phyloP scores from a whole-genome alignment of 2,329 filamentous ascomycete species.

The Exophiala dermatitidis region DNA sequence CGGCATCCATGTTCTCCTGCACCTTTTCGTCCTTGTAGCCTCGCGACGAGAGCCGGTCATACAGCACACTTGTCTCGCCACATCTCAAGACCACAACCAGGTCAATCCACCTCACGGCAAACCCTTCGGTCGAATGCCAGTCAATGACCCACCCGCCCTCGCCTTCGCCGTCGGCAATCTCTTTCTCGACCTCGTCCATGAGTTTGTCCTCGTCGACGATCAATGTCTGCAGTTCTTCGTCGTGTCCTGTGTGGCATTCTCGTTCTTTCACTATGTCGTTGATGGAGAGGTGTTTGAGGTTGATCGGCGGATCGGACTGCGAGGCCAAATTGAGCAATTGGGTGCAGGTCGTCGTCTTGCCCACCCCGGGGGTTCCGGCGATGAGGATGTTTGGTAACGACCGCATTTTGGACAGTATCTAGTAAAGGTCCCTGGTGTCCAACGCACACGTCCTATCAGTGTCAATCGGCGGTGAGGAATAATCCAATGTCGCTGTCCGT shows the following conservation, averaged over 20 bases:
- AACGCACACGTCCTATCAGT: neutral
- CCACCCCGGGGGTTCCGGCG: conserved; percentile 90
- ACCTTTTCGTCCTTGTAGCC: conserved; percentile 81
- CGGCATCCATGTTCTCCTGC: conserved; percentile 91
- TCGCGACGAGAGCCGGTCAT: conserved; percentile 68
- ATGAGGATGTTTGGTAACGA: conserved; percentile 76
- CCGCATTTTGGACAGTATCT: conserved; percentile 14
- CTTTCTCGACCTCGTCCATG: conserved; percentile 80
- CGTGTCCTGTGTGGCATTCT: conserved; percentile 78
- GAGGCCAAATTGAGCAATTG: conserved; percentile 43
- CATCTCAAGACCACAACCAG: conserved; percentile 80
- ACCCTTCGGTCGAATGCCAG: conserved; percentile 96
- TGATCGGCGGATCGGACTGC: conserved; percentile 53
- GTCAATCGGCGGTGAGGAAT: too few relatives aligned
- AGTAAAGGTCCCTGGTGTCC: neutral
- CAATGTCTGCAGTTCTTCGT: conserved; percentile 78
- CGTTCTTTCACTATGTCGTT: conserved; percentile 89
- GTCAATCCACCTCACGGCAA: conserved; percentile 89
- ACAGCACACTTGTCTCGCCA: conserved; percentile 70
- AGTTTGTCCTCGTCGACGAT: conserved; percentile 97
- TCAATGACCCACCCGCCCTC: conserved; percentile 83
- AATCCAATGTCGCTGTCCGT: too few relatives aligned
- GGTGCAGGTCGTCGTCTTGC: conserved; percentile 90
- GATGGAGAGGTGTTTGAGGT: conserved; percentile 74
- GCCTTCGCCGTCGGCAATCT: conserved; percentile 47